phyloP scores from a whole-genome alignment of 2,329 filamentous ascomycete genomes.

The Sphaerostilbella broomeana region DNA sequence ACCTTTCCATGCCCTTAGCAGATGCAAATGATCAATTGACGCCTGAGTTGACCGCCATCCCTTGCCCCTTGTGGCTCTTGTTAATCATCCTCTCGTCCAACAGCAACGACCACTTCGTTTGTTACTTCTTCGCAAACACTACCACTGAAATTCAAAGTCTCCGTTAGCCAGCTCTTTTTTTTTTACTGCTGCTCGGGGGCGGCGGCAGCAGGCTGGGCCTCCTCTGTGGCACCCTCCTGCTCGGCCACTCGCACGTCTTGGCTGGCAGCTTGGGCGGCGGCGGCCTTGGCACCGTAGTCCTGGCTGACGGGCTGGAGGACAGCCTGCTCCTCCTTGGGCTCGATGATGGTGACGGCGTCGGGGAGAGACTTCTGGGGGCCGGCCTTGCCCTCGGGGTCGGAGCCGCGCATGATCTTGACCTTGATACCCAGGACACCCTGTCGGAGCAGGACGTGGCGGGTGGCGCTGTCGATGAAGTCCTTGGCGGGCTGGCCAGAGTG shows the following conservation, averaged over 20 bases:
- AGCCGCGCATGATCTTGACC: conserved; percentile 99
- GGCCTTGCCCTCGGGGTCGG: conserved; percentile 98
- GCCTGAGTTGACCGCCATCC: conserved; percentile 34
- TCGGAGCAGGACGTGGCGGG: conserved; percentile 98
- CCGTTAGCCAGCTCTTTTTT: conserved; percentile 15
- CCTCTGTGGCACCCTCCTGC: conserved; percentile 48
- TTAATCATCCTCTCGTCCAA: conserved; percentile 9
- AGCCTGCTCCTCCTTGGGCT: conserved; percentile 98
- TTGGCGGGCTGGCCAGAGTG: conserved; percentile 99
- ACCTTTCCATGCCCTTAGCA: conserved; percentile 32
- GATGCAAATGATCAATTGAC: conserved; percentile 39
- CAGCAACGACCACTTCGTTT: not conserved
- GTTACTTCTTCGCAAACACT: conserved; percentile 6
- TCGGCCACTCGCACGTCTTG: conserved; percentile 54
- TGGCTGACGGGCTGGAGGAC: conserved; percentile 93
- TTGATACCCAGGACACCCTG: conserved; percentile 99
- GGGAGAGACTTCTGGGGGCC: conserved; percentile 95
- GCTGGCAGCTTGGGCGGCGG: conserved; percentile 56
- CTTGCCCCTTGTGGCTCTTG: conserved; percentile 14
- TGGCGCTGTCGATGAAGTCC: conserved; percentile 98
- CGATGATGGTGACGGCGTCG: conserved; percentile 98
- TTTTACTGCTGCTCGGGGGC: conserved; percentile 32
- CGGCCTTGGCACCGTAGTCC: conserved; percentile 95
- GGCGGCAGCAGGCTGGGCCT: conserved; percentile 40
- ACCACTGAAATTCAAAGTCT: conserved; percentile 20